Evolutionary conservation across 805 yeast genomes (phyloP).

Genomic region (Candida namnaoensis): DNA sequence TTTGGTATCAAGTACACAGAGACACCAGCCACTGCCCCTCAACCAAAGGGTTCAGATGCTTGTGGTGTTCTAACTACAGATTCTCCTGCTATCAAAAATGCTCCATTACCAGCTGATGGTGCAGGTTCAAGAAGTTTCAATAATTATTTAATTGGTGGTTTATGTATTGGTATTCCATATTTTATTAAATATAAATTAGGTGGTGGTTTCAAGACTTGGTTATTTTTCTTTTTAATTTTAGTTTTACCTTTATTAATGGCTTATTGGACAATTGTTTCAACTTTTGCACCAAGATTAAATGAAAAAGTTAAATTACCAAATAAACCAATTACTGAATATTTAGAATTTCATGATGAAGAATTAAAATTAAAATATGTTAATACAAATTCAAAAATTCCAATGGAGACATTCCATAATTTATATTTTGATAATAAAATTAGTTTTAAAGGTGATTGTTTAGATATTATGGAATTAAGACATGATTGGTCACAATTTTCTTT

Average conservation of each 20-base stretch:
- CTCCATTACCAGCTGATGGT: slow-evolving; percentile 87
- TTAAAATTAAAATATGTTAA: slow-evolving; percentile 65
- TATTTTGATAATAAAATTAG: slow-evolving; percentile 78
- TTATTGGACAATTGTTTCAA: slow-evolving; percentile 74
- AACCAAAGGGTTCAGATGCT: slow-evolving; percentile 29
- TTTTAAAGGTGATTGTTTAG: slow-evolving; percentile 83
- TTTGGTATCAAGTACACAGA: slow-evolving; percentile 40
- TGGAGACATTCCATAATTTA: slow-evolving; percentile 87
- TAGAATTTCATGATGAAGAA: slow-evolving; percentile 72
- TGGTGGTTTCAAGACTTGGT: slow-evolving; percentile 59
- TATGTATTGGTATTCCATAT: slow-evolving; percentile 51
- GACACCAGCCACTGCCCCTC: slow-evolving; percentile 47
- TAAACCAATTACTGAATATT: slow-evolving; percentile 68
- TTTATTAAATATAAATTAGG: slow-evolving; percentile 59
- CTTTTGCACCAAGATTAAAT: slow-evolving; percentile 74
- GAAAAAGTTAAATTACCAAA: slow-evolving; percentile 71
- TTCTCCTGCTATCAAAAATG: slow-evolving; percentile 70
- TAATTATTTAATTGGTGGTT: slow-evolving; percentile 42
- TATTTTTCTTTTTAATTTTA: slow-evolving; percentile 46
- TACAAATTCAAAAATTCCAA: slow-evolving; percentile 72
- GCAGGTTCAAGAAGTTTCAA: slow-evolving; percentile 74
- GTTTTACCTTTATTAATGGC: slow-evolving; percentile 69
- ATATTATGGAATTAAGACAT: slow-evolving; percentile 77
- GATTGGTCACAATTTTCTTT: slow-evolving; percentile 85
- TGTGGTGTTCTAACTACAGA: slow-evolving; percentile 34